Evolutionary conservation across 371 early-diverging fungal genomes (phyloP).

Genomic region (Mortierella sp.): DNA sequence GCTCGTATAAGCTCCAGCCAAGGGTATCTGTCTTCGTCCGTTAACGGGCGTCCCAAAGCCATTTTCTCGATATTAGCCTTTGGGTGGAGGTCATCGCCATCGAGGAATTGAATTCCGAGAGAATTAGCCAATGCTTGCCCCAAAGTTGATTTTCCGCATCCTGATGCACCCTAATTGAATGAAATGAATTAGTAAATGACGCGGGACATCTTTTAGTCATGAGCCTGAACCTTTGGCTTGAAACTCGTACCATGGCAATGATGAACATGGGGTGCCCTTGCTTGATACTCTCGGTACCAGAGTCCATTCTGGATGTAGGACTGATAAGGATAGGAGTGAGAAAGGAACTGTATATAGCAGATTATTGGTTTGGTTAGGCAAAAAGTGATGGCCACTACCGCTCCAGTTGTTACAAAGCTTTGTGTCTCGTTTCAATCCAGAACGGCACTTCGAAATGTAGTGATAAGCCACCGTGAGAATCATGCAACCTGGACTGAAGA

Average conservation of each 20-base stretch:
- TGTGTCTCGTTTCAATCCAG: no score
- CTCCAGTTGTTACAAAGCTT: no score
- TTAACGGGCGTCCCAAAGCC: constrained; percentile 3
- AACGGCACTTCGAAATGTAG: no score
- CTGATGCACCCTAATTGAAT: constrained; percentile 12
- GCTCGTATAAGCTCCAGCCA: constrained; percentile 1
- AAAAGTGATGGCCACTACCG: no score
- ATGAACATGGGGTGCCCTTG: background rate
- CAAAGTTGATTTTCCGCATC: constrained; percentile 8
- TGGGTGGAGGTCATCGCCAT: constrained; percentile 8
- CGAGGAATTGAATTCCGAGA: constrained; percentile 5
- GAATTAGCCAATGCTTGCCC: background rate
- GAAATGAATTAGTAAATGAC: constrained; percentile 1
- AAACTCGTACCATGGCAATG: background rate
- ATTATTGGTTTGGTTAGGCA: no score
- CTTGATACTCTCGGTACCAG: background rate
- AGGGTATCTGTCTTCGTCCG: constrained; percentile 7
- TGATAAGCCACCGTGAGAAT: no score
- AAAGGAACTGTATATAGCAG: no score
- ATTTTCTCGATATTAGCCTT: constrained; percentile 2
- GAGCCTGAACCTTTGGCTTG: no score
- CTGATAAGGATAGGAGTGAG: background rate
- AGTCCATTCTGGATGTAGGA: background rate
- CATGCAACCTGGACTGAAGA: no score
- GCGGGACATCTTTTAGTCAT: no score